These are phyloP conservation scores for Penicillium mononematosum DNA, from an alignment of 495 filamentous ascomycete species.

Conservation along the genomic window DNA sequence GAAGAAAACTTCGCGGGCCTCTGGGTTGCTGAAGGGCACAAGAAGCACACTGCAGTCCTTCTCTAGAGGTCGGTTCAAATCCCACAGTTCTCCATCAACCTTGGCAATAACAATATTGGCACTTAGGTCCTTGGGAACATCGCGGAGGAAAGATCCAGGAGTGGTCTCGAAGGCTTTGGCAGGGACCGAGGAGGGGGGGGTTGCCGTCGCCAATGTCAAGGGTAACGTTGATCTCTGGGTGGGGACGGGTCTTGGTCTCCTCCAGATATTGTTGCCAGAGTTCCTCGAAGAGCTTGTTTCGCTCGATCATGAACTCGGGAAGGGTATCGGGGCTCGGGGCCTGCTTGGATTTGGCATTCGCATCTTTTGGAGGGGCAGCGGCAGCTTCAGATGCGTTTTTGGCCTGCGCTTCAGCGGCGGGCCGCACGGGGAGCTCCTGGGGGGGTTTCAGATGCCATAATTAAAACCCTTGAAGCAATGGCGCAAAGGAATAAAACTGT, in stretches of 20 bases:
- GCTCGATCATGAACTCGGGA: conserved; percentile 77
- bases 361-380: conserved; percentile 34
- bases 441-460: conserved; percentile 44
- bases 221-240: conserved; percentile 51
- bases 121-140: conserved; percentile 53
- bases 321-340: conserved; percentile 46
- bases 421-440: conserved; percentile 43
- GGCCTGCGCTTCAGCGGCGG: conserved; percentile 36
- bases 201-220: conserved; percentile 50
- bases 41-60: conserved; percentile 69
- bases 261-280: conserved; percentile 80
- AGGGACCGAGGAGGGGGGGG: conserved; percentile 38
- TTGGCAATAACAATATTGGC: conserved; percentile 69
- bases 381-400: conserved; percentile 20
- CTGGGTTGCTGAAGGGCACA: conserved; percentile 77
- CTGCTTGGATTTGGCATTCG: conserved; percentile 25
- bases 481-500: conserved; percentile 20
- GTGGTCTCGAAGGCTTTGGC: conserved; percentile 56
- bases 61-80: conserved; percentile 86
- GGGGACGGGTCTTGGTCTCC: conserved; percentile 53
- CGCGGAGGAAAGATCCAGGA: conserved; percentile 50
- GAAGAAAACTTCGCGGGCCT: conserved; percentile 87
- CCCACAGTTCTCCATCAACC: conserved; percentile 85
- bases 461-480: conserved; percentile 15
- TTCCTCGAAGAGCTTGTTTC: conserved; percentile 82